These are phyloP conservation scores for Emericellopsis terricola DNA, from an alignment of 495 filamentous ascomycete genomes.

Conservation along the genomic window DNA sequence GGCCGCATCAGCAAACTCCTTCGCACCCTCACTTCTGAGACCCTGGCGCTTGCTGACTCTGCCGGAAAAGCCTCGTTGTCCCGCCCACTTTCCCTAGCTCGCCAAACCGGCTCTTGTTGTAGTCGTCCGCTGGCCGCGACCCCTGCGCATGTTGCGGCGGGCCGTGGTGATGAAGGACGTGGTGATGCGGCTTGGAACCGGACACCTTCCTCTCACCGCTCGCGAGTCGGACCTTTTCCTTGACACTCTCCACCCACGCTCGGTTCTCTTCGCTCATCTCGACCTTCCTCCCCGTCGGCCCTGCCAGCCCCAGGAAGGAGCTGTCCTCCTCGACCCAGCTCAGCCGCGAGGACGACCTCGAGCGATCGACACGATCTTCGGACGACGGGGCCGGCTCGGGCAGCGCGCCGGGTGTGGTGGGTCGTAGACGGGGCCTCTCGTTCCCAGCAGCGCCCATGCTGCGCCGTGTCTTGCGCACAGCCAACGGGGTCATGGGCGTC, in stretches of 20 bases:
- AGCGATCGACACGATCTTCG: slow-evolving; percentile 14
- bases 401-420: slow-evolving; percentile 16
- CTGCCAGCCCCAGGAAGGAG: slow-evolving; percentile 38
- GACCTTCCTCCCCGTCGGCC: slow-evolving; percentile 37
- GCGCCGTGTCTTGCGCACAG: slow-evolving; percentile 30
- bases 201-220: slow-evolving; percentile 21
- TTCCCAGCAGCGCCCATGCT: slow-evolving; percentile 11
- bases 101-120: slow-evolving; percentile 22
- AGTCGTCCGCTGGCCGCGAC: not conserved
- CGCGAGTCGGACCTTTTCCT: slow-evolving; percentile 43
- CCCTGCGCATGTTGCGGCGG: too few species aligned
- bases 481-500: slow-evolving; percentile 19
- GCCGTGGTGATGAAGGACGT: too few species aligned
- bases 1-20: too few species aligned
- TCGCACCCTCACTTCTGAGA: too few species aligned
- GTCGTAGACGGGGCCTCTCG: slow-evolving; percentile 2
- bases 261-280: slow-evolving; percentile 45
- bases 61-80: slow-evolving; percentile 31
- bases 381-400: slow-evolving; percentile 13
- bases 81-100: slow-evolving; percentile 29
- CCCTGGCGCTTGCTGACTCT: too few species aligned
- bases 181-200: too few species aligned
- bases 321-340: slow-evolving; percentile 38
- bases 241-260: slow-evolving; percentile 57
- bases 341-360: slow-evolving; percentile 23